Evolutionary conservation across 169 alveolate species (phyloP), one percentile per base, ranked within the genome.

Genomic region (Eimeria maxima): DNA sequence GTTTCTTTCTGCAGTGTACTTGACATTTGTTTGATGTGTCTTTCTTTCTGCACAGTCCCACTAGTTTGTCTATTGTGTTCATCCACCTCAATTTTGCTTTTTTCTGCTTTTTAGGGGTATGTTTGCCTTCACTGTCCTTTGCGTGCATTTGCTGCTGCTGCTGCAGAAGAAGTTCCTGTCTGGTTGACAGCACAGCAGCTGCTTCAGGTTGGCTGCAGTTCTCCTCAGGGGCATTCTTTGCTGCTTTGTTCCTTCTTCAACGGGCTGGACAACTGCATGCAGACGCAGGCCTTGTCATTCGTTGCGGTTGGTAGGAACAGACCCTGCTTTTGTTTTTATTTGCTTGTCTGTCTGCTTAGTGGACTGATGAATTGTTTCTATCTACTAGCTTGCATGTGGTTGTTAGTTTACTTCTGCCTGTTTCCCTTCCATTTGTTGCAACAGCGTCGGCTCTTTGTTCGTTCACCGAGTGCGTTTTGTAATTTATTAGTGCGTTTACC

Each of bases 171-270:
- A 4, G 65, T 69, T 63, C 89, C 76, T 16, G 80, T 90, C 6
- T 90, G 95, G 95, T 7, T 90, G 95, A 90, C 74, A 5, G 71
- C 90, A 6, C 80, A 90, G 65, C 80, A 90, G 80, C 69, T 45
- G 18, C 76, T 90, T 27, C 81, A 90, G 60, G 90, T 63, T 38
- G 95, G 81, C 95, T 90, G 95, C 63, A 57, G 95, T n/a, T 71
- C 81, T 53, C 47, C 76, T 38, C 80, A 73, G 10, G 90, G 76
- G 16, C 95, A 55, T 14, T 87, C 90, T 22, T 88, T 90, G 57
- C 80, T 90, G 44, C 90, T 90, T 60, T 90, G 95, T 74, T 90
- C 90, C 80, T 90, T 73, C 95, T 90, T 90, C 65, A 74, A 22
- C 55, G 95, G 89, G 22, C 81, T 90, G 29, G 95, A 90, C 33